These are phyloP conservation scores for Canavalia gladiata DNA, from an alignment of 306 rosid genomes.

Conservation along the genomic window DNA sequence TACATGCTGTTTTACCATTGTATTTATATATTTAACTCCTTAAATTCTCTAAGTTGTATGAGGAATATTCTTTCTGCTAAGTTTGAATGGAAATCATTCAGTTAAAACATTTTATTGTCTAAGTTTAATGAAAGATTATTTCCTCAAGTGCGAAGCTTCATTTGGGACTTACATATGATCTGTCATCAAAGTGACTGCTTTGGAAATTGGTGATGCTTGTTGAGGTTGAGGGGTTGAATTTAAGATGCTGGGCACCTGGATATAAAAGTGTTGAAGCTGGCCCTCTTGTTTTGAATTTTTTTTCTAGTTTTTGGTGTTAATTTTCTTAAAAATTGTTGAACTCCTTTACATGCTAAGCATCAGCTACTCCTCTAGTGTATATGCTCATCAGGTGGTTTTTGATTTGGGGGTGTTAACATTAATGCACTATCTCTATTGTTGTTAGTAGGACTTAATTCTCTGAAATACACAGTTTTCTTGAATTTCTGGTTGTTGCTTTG, in stretches of 20 bases:
- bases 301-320: conserved; percentile 6
- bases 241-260: conserved; percentile 32
- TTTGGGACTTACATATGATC: conserved; percentile 28
- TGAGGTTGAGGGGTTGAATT: conserved; percentile 40
- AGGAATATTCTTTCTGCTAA: conserved; percentile 27
- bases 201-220: conserved; percentile 12
- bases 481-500: conserved; percentile 4
- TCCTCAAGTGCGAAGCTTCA: not conserved
- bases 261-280: not conserved
- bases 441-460: conserved; percentile 29
- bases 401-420: conserved; percentile 11
- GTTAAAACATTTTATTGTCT: conserved; percentile 23
- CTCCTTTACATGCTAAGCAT: not conserved
- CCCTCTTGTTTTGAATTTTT: not conserved
- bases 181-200: conserved; percentile 42
- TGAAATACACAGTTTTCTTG: not conserved
- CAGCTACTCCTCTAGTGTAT: not conserved
- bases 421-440: not conserved
- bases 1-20: conserved; percentile 2
- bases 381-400: conserved; percentile 27
- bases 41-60: conserved; percentile 36
- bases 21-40: conserved; percentile 10
- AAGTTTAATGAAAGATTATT: conserved; percentile 11
- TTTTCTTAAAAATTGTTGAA: conserved; percentile 39
- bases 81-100: conserved; percentile 31